Conservation (phyloP, 2,329 filamentous ascomycete genomes). For the Periconia macrospinosa region DNA sequence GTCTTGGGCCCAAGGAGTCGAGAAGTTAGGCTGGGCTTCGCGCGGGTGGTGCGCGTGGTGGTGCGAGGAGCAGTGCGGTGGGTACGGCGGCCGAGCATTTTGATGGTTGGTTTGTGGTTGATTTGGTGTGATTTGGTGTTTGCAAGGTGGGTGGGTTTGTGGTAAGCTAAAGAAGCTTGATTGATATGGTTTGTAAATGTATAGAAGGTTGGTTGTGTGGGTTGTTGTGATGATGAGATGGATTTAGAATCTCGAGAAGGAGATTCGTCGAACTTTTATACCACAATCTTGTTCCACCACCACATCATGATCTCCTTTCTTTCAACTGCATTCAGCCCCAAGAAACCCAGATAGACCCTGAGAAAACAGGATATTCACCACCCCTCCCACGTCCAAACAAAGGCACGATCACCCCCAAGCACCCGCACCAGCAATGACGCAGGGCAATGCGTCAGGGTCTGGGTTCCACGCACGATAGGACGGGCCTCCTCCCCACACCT, state of each 20-base stretch:
- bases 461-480: no score
- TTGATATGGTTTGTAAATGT: constrained; percentile 1
- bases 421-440: background rate
- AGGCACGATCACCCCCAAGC: constrained; percentile 1
- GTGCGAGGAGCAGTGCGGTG: constrained; percentile 29
- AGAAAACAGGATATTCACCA: constrained; percentile 8
- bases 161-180: constrained; percentile 4
- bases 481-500: background rate
- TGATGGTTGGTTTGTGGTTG: constrained; percentile 13
- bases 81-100: constrained; percentile 31
- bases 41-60: constrained; percentile 36
- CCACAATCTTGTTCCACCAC: background rate
- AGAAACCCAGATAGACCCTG: background rate
- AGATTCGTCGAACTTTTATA: constrained; percentile 4
- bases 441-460: constrained; percentile 1
- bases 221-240: constrained; percentile 1
- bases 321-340: background rate
- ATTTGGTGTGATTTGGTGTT: constrained; percentile 4
- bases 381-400: background rate
- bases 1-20: constrained; percentile 51
- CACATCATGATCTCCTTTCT: no score
- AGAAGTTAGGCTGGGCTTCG: constrained; percentile 57
- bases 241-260: background rate
- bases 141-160: constrained; percentile 1
- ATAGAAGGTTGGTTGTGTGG: background rate